These are phyloP conservation scores for Orbilia brochopaga DNA, from an alignment of 2,329 filamentous ascomycete genomes.

Conservation along the genomic window DNA sequence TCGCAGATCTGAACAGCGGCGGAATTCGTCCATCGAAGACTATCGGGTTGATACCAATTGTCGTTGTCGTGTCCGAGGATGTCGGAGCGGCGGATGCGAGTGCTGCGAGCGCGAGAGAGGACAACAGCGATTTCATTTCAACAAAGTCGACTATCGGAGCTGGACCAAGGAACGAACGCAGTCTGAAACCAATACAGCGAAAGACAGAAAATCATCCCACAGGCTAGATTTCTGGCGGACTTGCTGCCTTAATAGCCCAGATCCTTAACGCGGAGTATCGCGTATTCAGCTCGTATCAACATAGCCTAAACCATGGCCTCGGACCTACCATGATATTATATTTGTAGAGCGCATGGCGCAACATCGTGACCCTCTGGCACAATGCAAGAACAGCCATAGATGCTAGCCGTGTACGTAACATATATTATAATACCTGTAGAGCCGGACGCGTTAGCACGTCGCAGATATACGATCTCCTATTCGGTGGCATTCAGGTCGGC, in stretches of 20 bases:
- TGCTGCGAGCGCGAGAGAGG: conserved; percentile 22
- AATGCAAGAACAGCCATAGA: not conserved
- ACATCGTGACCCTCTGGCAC: conserved; percentile 32
- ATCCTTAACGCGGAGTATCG: too few relatives aligned
- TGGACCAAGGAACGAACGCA: conserved; percentile 15
- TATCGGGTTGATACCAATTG: conserved; percentile 45
- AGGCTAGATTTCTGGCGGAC: too few relatives aligned
- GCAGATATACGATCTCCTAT: conserved; percentile 20
- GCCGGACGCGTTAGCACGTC: conserved; percentile 20
- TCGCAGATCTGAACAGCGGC: conserved; percentile 31
- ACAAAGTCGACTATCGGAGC: conserved; percentile 4
- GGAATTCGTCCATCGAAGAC: conserved; percentile 53
- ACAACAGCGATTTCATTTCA: conserved; percentile 33
- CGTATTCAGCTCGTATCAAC: too few relatives aligned
- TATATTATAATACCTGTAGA: conserved; percentile 1
- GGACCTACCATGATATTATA: too few relatives aligned
- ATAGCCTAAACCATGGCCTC: too few relatives aligned
- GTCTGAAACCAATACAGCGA: not conserved
- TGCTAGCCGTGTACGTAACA: not conserved
- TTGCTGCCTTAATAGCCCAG: conserved; percentile 14
- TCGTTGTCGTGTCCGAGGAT: conserved; percentile 19
- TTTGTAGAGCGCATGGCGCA: conserved; percentile 4
- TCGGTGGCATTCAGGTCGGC: conserved; percentile 22
- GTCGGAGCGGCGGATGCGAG: conserved; percentile 17
- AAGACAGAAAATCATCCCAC: too few relatives aligned